Evolutionary conservation across 108 stramenopile genomes (phyloP), one percentile per base, ranked within the genome.

Genomic region (Cyclotella baltica): DNA sequence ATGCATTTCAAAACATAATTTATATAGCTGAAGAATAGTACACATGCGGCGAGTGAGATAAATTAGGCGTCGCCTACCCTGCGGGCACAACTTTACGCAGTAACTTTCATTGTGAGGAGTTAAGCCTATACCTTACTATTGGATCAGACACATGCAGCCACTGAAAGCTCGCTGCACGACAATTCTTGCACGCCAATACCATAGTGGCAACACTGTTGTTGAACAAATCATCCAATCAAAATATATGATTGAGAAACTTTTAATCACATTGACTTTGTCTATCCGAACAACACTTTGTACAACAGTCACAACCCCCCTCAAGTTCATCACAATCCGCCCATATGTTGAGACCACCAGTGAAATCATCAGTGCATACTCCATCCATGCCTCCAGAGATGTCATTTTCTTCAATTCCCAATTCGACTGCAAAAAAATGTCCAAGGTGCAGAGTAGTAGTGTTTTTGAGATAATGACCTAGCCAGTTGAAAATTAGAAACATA

Each of bases 321-420:
- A 80, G 56, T 51, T 77, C 76, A 53, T 36, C 61, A 43, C 80
- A 81, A 48, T 77, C 75, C 28, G 80, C 76, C 75, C 80, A 81
- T 22, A 76, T 70, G 36, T 36, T 64, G 37, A 77, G 16, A 11
- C 34, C 35, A 10, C 37, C 36, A 16, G 46, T 70, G 13, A 67
- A 30, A 25, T 30, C 18, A 37, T 50, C 76, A 11, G 13, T 1
- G 64, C 76, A 81, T 6, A 58, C 34, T 25, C 77, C 20, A 37
- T 53, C 43, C n/a, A 81, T 40, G 18, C 80, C 80, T 72, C 80
- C 80, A 6, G 62, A 46, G 15, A 81, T 13, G 70, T 72, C 34
- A 52, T 81, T 81, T 52, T 72, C 80, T 64, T 81, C 76, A 5
- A 81, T 53, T 15, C 76, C 76, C 53, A 81, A 37, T 62, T 77